Evolutionary conservation across 2,329 filamentous ascomycete species (phyloP).

Genomic region (Botrytis squamosa): DNA sequence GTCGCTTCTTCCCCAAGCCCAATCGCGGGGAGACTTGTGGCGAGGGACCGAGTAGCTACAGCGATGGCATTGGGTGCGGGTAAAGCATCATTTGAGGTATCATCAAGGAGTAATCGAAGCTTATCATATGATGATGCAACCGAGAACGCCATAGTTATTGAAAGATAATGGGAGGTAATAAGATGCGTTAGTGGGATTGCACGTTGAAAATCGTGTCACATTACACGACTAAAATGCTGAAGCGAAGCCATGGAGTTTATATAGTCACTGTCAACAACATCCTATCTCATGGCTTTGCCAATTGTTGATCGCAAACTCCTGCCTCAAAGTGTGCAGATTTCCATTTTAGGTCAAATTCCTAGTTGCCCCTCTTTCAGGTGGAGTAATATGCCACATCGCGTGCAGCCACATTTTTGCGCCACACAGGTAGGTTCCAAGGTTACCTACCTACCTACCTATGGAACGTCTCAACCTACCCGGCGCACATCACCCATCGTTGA

Average conservation of each 20-base stretch:
- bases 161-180: neutral
- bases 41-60: constrained; percentile 33
- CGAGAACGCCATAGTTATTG: constrained; percentile 27
- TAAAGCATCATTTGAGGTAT: constrained; percentile 31
- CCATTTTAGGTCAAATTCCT: neutral
- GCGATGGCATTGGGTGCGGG: constrained; percentile 30
- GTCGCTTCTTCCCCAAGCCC: constrained; percentile 47
- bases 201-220: neutral
- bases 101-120: constrained; percentile 28
- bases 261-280: neutral
- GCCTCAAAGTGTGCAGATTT: neutral
- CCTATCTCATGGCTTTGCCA: neutral
- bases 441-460: neutral
- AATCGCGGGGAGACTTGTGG: constrained; percentile 39
- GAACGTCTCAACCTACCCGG: neutral
- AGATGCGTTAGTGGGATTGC: neutral
- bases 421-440: neutral
- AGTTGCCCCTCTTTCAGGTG: neutral
- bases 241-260: neutral
- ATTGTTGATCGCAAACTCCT: constrained; percentile 11
- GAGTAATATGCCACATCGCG: neutral
- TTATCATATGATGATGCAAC: constrained; percentile 32
- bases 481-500: neutral
- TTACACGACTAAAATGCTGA: neutral
- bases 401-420: neutral